These are phyloP conservation scores for Eucalyptus marginata DNA, from an alignment of 345 rosid genomes.

Conservation along the genomic window DNA sequence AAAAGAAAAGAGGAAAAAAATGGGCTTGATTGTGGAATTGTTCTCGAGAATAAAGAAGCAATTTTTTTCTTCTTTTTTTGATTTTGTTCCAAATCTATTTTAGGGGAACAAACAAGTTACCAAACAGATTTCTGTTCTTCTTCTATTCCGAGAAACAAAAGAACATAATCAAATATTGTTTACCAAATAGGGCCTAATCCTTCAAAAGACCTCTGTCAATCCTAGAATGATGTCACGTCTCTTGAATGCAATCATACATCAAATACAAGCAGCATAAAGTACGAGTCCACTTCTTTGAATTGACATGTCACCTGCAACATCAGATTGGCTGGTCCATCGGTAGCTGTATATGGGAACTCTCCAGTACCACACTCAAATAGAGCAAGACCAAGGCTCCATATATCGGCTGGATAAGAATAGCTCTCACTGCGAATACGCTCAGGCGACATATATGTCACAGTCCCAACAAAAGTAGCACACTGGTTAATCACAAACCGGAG, in stretches of 20 bases:
- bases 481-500: slow-evolving; percentile 9
- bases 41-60: no score
- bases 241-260: neutral
- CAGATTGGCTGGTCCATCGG: slow-evolving; percentile 86
- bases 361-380: slow-evolving; percentile 94
- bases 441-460: slow-evolving; percentile 98
- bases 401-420: slow-evolving; percentile 96
- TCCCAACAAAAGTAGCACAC: slow-evolving; percentile 99
- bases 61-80: no score
- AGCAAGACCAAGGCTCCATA: slow-evolving; percentile 97
- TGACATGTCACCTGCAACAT: slow-evolving; percentile 75
- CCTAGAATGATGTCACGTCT: neutral
- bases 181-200: neutral
- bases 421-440: slow-evolving; percentile 75
- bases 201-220: neutral
- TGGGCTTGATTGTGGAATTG: no score
- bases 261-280: neutral
- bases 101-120: no score
- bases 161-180: no score
- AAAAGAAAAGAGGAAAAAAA: no score
- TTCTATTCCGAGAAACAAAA: no score
- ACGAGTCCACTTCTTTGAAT: neutral
- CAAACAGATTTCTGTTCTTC: no score
- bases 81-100: no score
- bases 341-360: slow-evolving; percentile 83